Evolutionary conservation across 208 protist genomes (phyloP), one percentile per base, ranked within the genome.

Genomic region (Angomonas desouzai): DNA sequence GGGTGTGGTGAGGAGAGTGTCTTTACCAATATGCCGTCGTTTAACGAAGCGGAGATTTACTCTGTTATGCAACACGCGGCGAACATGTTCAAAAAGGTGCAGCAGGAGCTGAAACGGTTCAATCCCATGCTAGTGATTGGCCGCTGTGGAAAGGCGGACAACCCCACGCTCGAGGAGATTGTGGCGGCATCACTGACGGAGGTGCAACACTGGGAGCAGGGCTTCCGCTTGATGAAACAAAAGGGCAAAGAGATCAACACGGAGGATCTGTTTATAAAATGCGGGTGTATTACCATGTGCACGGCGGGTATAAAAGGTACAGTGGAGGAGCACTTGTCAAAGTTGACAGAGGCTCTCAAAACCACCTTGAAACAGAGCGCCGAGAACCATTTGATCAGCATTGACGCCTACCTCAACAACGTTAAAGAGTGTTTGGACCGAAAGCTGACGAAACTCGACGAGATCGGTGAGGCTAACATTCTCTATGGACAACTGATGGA

Each of bases 151-250:
- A 77, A 60, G 30, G 70, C 61, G 30, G 83, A 67, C 18, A 92
- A 84, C 63, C 88, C 88, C 1, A 75, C 85, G 23, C 55, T 98
- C 3, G 93, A 98, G 68, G 78, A 86, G 25, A 92, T 98, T 66
- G 91, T 97, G 11, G 79, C 79, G 23, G 67, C 85, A 56, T 72
- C 92, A 28, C 66, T 98, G 38, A 89, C 72, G 2, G 88, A 98
- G 67, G 91, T 97, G n/a, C 81, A 87, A 57, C 91, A 98, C 61
- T 99, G 89, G 90, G 96, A 99, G 72, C 82, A 91, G 72, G 97
- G 96, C 67, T 92, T 98, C 60, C 89, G 91, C 9, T 71, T 98
- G 56, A 77, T 99, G 13, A 98, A 98, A 77, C 79, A 95, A 62
- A 97, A 97, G 69, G 91, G 89, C 27, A 96, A 97, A 75, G 94